Evolutionary conservation across 2,329 filamentous ascomycete genomes (phyloP).

Genomic region (Drechslerella coelobrocha): DNA sequence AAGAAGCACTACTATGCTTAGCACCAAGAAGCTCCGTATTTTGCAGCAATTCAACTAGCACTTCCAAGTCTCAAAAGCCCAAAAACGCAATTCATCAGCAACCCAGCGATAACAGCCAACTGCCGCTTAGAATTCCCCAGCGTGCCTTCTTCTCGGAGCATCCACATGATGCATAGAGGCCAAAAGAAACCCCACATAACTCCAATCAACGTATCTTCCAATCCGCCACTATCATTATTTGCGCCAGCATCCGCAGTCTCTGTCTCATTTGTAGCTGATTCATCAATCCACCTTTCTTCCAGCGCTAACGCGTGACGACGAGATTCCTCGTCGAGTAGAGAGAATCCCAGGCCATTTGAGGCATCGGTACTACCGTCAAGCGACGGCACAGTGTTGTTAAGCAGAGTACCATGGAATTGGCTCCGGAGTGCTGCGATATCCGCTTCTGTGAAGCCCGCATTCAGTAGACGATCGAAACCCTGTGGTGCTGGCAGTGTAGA

Average conservation of each 20-base stretch:
- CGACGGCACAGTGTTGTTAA: constrained; percentile 67
- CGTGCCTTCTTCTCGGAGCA: constrained; percentile 79
- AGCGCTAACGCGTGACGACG: constrained; percentile 56
- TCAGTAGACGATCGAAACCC: constrained; percentile 86
- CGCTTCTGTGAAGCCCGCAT: constrained; percentile 78
- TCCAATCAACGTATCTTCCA: constrained; percentile 87
- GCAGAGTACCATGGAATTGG: constrained; percentile 84
- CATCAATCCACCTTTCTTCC: constrained; percentile 59
- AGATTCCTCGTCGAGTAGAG: constrained; percentile 46
- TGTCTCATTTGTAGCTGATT: constrained; percentile 56
- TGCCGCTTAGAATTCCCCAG: constrained; percentile 79
- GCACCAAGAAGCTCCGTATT: no score
- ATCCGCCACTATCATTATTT: constrained; percentile 63
- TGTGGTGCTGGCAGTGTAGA: constrained; percentile 68
- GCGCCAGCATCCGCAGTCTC: constrained; percentile 61
- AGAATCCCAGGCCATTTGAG: constrained; percentile 58
- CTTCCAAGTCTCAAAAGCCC: constrained; percentile 68
- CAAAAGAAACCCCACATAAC: constrained; percentile 94
- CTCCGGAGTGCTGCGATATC: constrained; percentile 85
- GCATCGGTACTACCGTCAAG: constrained; percentile 72
- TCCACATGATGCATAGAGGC: constrained; percentile 83
- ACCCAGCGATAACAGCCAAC: constrained; percentile 83
- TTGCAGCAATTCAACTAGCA: constrained; percentile 20
- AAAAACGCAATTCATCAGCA: constrained; percentile 78
- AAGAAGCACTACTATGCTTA: no score